Evolutionary conservation across 2,329 filamentous ascomycete genomes (phyloP), one percentile per base, ranked within the genome.

Genomic region (Colletotrichum cereale): DNA sequence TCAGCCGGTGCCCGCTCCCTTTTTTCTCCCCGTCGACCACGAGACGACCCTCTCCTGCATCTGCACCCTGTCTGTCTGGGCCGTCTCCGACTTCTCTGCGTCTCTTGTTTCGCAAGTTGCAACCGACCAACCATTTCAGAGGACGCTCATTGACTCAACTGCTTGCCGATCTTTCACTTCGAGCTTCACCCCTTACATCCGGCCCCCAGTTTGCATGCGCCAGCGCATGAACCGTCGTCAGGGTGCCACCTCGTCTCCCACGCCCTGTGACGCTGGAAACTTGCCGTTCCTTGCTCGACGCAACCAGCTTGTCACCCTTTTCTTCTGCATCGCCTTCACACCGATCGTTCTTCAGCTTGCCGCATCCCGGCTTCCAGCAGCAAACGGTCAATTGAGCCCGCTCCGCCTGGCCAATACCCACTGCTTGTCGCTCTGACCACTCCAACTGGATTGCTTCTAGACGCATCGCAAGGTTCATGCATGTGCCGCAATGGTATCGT

Each of bases 401-500:
- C 65, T 47, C 69, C 53, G 69, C 60, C 47, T 53, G 40, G 24
- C 69, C 66, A 69, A 69, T 64, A 55, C 53, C 58, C 40, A 44
- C 40, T 52, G 26, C 52, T 31, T 29, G 47, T 69, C 63, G 58
- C 48, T 69, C 60, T 61, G 53, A 63, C 68, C 48, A n/a, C 57
- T 56, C 63, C 21, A 24, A 60, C 60, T 64, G 42, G 58, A 66
- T 64, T 72, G 52, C 65, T 71, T 38, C 66, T 38, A 72, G 44
- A 72, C 69, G 57, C 44, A 47, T 47, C 24, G 44, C 69, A 72
- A 72, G 69, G 69, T 72, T 66, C 18, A 68, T 72, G 70, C 70
- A 73, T 73, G 66, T 66, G 66, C 72, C 70, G 72, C 66, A 61
- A 74, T 73, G 72, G 52, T 60, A 68, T 50, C 55, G 70, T 73